Evolutionary conservation across 2,329 filamentous ascomycete genomes (phyloP).

Genomic region (Ilyonectria mors-panacis): DNA sequence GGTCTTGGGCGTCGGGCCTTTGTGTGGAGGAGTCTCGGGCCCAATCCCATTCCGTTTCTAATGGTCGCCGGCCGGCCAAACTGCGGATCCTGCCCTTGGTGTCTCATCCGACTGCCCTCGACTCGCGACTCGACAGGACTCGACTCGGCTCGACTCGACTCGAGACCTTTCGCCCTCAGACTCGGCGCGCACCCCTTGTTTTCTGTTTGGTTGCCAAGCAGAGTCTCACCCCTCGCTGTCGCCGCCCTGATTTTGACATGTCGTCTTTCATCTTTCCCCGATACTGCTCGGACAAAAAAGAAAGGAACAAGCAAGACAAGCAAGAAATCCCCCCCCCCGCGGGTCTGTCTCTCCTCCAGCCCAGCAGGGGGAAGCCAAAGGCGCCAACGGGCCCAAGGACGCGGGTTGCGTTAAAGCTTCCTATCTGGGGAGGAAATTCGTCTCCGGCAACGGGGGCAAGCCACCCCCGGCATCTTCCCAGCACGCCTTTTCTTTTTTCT

Average conservation of each 20-base stretch:
- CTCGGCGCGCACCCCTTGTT: background rate
- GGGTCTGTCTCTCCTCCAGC: too few species aligned
- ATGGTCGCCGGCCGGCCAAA: slow-evolving; percentile 3
- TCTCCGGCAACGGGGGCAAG: background rate
- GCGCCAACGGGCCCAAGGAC: background rate
- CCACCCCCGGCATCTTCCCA: slow-evolving; percentile 17
- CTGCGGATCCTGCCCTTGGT: background rate
- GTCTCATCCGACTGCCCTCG: background rate
- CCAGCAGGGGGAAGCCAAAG: background rate
- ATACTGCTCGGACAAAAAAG: slow-evolving; percentile 5
- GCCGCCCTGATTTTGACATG: slow-evolving; percentile 29
- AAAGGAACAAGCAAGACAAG: background rate
- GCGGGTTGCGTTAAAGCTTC: slow-evolving; percentile 10
- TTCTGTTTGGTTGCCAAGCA: background rate
- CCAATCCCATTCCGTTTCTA: background rate
- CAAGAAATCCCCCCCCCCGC: background rate
- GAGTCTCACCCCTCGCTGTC: background rate
- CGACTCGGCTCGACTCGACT: slow-evolving; percentile 7
- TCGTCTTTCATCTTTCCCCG: slow-evolving; percentile 3
- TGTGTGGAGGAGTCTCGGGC: background rate
- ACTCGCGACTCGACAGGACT: slow-evolving; percentile 12
- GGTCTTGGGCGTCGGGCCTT: background rate
- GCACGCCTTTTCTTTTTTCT: background rate
- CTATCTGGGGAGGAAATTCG: slow-evolving; percentile 13
- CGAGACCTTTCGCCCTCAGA: background rate